Percentiles rank a stretch among this genome's conserved stretches.
Conservation (phyloP, 306 rosid genomes). For the Pterocarpus santalinus region DNA sequence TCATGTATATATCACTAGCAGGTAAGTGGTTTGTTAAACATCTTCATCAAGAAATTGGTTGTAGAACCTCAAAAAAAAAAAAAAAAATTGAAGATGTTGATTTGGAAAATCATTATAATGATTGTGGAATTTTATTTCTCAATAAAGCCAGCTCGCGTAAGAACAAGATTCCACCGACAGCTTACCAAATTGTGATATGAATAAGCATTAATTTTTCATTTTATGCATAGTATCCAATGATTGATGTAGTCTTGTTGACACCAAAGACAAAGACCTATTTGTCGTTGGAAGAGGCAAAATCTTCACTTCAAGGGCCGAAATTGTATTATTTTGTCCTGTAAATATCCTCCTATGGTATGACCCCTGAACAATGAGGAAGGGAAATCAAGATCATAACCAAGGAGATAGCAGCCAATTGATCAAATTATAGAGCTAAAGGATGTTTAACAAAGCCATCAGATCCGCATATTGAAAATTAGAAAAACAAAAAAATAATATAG, state of each 20-base stretch:
- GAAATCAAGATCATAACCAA: no score
- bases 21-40: not conserved
- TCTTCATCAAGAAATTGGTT: not conserved
- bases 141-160: conserved; percentile 8
- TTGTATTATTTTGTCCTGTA: not conserved
- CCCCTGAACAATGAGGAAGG: not conserved
- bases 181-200: conserved; percentile 14
- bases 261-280: conserved; percentile 24
- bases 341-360: not conserved
- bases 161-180: conserved; percentile 40
- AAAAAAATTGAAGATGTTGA: not conserved
- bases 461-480: not conserved
- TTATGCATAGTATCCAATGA: not conserved
- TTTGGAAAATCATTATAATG: not conserved
- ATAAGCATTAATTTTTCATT: not conserved
- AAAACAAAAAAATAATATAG: not conserved
- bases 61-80: not conserved
- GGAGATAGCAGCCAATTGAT: not conserved
- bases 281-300: not conserved
- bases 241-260: not conserved
- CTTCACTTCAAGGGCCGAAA: not conserved
- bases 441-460: not conserved
- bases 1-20: not conserved
- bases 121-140: conserved; percentile 8
- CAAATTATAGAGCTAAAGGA: not conserved